Evolutionary conservation across 805 yeast species (phyloP), one percentile per base, ranked within the genome.

Genomic region (Komagataella mondaviorum): DNA sequence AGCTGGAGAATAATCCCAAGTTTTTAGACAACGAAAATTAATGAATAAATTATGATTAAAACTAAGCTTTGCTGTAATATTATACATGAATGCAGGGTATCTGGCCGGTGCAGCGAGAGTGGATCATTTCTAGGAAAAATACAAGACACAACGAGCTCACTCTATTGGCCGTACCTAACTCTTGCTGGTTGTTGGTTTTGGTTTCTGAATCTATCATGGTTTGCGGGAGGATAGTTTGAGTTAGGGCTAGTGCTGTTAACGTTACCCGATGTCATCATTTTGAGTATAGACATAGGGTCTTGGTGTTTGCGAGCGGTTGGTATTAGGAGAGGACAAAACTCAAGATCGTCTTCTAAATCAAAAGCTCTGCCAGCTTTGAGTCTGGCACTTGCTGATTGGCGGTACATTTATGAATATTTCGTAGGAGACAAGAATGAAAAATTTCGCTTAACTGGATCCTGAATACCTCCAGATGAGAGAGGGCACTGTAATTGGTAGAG

Each of bases 1-100:
- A 85, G 60, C 59, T 93, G 53, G 74, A 78, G 8, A 85, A 84
- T 54, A 95, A 91, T 62, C 97, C 96, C 1, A 80, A 77, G 51
- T 90, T 88, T 62, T 66, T 91, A 49, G 87, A 88, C 54, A 72
- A 71, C 30, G 54, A 67, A 16, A 64, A 63, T 49, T 63, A 55
- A 55, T 45, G 23, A 14, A 24, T 30, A 30, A 30, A 30, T 30
- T 30, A 30, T 30, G 39, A 30, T 30, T 30, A 30, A 10, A 10
- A 30, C 10, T 30, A 30, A 10, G 39, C 39, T 30, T 30, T 30
- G 39, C 39, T 30, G 6, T 10, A 10, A 10, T 30, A 30, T 30
- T 30, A 8, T 30, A 30, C 39, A 30, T 12, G 39, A 10, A 30
- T 30, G 39, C 39, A 30, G 39, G 39, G n/a, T 30, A 30, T 30